A percentile compares a stretch with the other conserved stretches of the same genome.
These are phyloP conservation scores for Clitoria ternatea DNA, from an alignment of 306 rosid species.

Conservation along the genomic window DNA sequence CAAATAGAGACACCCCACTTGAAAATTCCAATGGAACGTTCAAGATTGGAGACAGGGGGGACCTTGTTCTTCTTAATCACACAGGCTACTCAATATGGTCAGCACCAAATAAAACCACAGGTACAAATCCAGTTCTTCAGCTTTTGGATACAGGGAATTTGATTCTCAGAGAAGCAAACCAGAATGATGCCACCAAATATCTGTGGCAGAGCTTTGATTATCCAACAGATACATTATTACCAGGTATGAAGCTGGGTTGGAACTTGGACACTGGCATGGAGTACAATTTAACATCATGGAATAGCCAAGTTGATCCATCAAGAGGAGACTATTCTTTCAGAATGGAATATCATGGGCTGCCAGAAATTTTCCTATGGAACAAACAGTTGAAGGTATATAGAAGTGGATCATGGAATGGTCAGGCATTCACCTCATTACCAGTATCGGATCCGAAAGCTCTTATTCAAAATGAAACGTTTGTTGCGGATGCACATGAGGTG, in stretches of 20 bases:
- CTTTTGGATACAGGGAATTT: slow-evolving; percentile 47
- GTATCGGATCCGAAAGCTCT: slow-evolving; percentile 2
- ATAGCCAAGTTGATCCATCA: slow-evolving; percentile 36
- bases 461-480: slow-evolving; percentile 22
- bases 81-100: slow-evolving; percentile 34
- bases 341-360: slow-evolving; percentile 40
- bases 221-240: slow-evolving; percentile 52
- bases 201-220: slow-evolving; percentile 50
- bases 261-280: slow-evolving; percentile 28
- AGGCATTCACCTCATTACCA: slow-evolving; percentile 43
- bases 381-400: slow-evolving; percentile 19
- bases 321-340: slow-evolving; percentile 32
- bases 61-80: slow-evolving; percentile 28
- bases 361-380: slow-evolving; percentile 40
- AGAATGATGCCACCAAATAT: slow-evolving; percentile 9
- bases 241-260: slow-evolving; percentile 59
- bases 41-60: slow-evolving; percentile 26
- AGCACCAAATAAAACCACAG: slow-evolving; percentile 22
- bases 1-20: slow-evolving; percentile 53
- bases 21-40: slow-evolving; percentile 36
- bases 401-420: slow-evolving; percentile 66
- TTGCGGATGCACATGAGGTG: slow-evolving; percentile 20
- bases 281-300: slow-evolving; percentile 44
- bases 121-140: slow-evolving; percentile 27
- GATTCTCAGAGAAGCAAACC: slow-evolving; percentile 34